phyloP scores from a whole-genome alignment of 1,139 yeast species.

The Sugiyamaella castrensis region DNA sequence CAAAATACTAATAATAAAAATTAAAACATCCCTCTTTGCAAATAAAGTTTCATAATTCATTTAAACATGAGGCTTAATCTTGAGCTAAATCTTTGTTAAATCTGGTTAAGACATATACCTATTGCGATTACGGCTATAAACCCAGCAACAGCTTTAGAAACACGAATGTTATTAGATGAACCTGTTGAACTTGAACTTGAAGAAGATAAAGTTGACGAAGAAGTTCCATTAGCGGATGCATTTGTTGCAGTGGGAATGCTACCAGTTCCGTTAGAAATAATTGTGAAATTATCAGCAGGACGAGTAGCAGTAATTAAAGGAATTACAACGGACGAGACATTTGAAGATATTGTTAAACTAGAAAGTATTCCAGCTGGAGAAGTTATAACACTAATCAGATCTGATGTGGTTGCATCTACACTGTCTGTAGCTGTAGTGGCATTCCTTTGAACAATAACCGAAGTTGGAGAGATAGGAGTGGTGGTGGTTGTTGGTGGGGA shows the following conservation, averaged over 20 bases:
- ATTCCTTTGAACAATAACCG: slow-evolving; percentile 9
- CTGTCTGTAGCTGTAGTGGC: slow-evolving; percentile 17
- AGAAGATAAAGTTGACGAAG: slow-evolving; percentile 11
- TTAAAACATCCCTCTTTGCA: no score
- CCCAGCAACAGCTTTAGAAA: slow-evolving; percentile 14
- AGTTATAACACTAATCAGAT: slow-evolving; percentile 5
- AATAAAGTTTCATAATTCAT: no score
- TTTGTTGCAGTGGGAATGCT: slow-evolving; percentile 14
- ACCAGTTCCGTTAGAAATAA: slow-evolving; percentile 18
- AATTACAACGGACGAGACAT: slow-evolving; percentile 9
- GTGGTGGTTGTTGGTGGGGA: slow-evolving; percentile 8
- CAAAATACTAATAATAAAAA: no score
- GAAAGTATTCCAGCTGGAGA: slow-evolving; percentile 10
- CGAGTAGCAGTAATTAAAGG: slow-evolving; percentile 12
- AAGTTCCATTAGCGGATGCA: slow-evolving; percentile 16
- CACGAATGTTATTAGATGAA: neutral
- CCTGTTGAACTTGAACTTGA: slow-evolving; percentile 1
- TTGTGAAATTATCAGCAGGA: slow-evolving; percentile 11
- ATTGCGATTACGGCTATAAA: slow-evolving; percentile 22
- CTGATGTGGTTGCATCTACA: slow-evolving; percentile 13
- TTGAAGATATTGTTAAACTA: slow-evolving; percentile 10
- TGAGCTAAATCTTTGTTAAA: no score
- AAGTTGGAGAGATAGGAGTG: slow-evolving; percentile 14
- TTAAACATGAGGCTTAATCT: no score
- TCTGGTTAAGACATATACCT: slow-evolving; percentile 13